phyloP scores from a whole-genome alignment of 129 eudicot species.

The Chrysanthemum seticuspe region DNA sequence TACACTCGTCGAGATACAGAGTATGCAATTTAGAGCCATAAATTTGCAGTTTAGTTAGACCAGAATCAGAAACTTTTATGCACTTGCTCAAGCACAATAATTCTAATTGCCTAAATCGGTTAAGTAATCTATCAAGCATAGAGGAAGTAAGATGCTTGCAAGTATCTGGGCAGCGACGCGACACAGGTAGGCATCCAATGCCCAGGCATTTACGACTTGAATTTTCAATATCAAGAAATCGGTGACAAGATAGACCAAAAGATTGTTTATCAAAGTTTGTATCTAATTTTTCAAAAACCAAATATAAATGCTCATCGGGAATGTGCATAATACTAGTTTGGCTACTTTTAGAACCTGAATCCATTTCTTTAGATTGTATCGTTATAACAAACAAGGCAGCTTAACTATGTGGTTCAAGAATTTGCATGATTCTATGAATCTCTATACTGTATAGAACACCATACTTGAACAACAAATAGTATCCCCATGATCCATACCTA shows the following conservation, averaged over 20 bases:
- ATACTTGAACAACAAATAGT: no score
- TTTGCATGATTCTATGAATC: no score
- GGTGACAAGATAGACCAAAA: background rate
- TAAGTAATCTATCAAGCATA: slow-evolving; percentile 29
- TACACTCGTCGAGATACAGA: slow-evolving; percentile 53
- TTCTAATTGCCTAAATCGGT: slow-evolving; percentile 44
- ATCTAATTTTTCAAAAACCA: background rate
- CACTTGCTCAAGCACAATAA: slow-evolving; percentile 51
- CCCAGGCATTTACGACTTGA: background rate
- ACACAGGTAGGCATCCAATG: background rate
- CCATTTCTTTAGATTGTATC: no score
- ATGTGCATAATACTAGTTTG: no score
- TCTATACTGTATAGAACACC: no score
- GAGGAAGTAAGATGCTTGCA: slow-evolving; percentile 7
- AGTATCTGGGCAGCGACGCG: background rate
- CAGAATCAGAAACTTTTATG: background rate
- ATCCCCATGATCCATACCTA: no score
- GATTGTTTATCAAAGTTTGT: background rate
- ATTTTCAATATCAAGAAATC: background rate
- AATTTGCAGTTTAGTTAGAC: slow-evolving; percentile 31
- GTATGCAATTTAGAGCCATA: slow-evolving; percentile 42
- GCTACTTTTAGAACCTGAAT: no score
- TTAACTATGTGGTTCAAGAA: no score
- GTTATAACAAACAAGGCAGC: no score
- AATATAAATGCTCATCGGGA: background rate